These are phyloP conservation scores for Thalassiosira profunda DNA, from an alignment of 108 stramenopile genomes.

Conservation along the genomic window DNA sequence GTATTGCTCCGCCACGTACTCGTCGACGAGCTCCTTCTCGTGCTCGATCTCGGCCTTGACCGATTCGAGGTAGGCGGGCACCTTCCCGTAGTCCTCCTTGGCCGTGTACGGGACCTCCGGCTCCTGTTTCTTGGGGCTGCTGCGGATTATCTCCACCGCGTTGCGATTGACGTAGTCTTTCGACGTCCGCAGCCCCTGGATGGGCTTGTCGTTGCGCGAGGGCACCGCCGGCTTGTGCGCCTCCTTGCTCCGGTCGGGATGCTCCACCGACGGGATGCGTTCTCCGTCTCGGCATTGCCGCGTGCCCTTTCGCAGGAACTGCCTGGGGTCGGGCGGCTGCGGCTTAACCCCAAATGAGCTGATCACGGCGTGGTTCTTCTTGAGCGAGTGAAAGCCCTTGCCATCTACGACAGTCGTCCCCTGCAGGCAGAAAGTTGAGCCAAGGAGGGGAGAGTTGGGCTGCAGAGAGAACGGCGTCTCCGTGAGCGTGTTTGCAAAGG, in stretches of 20 bases:
- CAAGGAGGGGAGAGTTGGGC: conserved; percentile 53
- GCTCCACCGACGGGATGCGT: conserved; percentile 16
- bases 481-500: too few species aligned
- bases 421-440: conserved; percentile 69
- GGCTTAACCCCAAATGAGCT: conserved; percentile 47
- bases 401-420: conserved; percentile 56
- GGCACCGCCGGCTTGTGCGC: conserved; percentile 55
- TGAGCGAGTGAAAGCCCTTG: conserved; percentile 51
- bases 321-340: conserved; percentile 39
- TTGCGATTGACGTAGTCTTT: conserved; percentile 85
- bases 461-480: too few species aligned
- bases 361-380: conserved; percentile 52
- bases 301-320: conserved; percentile 54
- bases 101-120: conserved; percentile 43
- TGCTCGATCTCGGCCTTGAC: conserved; percentile 70
- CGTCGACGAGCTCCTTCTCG: conserved; percentile 81
- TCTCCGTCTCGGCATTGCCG: conserved; percentile 14
- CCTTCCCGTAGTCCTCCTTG: conserved; percentile 86
- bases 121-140: conserved; percentile 47
- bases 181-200: conserved; percentile 51
- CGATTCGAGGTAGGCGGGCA: conserved; percentile 72
- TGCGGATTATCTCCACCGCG: conserved; percentile 77
- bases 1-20: conserved; percentile 70
- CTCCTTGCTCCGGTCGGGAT: conserved; percentile 38
- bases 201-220: conserved; percentile 48